phyloP scores from a whole-genome alignment of 2,329 filamentous ascomycete species.

The Aspergillus candidus region DNA sequence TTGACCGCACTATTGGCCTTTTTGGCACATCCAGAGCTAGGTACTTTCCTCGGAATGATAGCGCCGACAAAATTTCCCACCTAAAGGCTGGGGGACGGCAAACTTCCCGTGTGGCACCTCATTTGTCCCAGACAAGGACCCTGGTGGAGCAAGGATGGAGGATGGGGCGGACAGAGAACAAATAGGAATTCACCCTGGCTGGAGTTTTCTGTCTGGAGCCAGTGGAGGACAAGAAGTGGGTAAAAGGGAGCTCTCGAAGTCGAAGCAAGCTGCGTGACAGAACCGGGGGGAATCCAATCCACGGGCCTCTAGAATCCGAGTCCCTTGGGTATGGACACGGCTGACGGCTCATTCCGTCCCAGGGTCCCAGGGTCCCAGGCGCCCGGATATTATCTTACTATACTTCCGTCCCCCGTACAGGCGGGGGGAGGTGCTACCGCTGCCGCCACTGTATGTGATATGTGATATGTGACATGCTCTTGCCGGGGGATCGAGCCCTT shows the following conservation, averaged over 20 bases:
- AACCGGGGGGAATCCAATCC: slow-evolving; percentile 6
- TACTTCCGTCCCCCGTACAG: slow-evolving; percentile 4
- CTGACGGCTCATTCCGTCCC: slow-evolving; percentile 6
- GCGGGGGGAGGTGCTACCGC: background rate
- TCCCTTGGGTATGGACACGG: slow-evolving; percentile 15
- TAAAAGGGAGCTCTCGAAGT: slow-evolving; percentile 6
- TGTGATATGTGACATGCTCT: too few species aligned
- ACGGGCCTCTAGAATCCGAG: slow-evolving; percentile 6
- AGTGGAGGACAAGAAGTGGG: slow-evolving; percentile 9
- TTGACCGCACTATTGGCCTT: background rate
- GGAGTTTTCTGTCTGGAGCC: slow-evolving; percentile 4
- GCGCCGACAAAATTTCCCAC: background rate
- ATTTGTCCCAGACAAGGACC: slow-evolving; percentile 14
- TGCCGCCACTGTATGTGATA: too few species aligned
- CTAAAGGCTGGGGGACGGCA: slow-evolving; percentile 8
- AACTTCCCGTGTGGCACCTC: slow-evolving; percentile 18
- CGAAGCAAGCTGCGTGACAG: slow-evolving; percentile 12
- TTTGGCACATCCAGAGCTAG: background rate
- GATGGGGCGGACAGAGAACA: slow-evolving; percentile 8
- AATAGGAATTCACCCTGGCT: slow-evolving; percentile 17
- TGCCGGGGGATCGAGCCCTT: slow-evolving; percentile 1
- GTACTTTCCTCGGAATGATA: too few species aligned
- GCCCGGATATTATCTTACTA: slow-evolving; percentile 13
- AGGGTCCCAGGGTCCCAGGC: slow-evolving; percentile 6
- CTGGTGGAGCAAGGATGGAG: slow-evolving; percentile 6